Evolutionary conservation across 192 early-diverging fungal species (phyloP), one percentile per base, ranked within the genome.

Genomic region (Thoreauomyces humboldtii): DNA sequence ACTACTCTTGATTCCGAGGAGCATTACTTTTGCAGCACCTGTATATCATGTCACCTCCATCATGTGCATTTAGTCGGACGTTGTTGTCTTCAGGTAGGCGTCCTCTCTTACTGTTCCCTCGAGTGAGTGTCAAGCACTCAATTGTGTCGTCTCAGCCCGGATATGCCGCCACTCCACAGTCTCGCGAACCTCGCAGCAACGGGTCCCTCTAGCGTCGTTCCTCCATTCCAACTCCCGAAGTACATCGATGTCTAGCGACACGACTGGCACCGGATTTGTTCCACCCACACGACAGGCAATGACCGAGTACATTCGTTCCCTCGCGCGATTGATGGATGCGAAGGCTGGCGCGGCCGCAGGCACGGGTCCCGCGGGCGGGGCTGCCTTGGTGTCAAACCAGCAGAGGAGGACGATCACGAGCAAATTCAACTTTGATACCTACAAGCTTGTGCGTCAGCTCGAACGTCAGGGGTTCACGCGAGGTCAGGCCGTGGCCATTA

Each of bases 341-440:
- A 25, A 41, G 47, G 47, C 36, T 4, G 36, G 22, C n/a, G 2
- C 37, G 22, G 45, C 50, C 27, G 44, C 44, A 7, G 44, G 19
- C 19, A 29, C 50, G 27, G 4, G 19, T 2, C 27, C 25, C 15
- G 27, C 50, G 4, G 50, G 50, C 25, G 50, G 50, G 29, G n/a
- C n/a, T n/a, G n/a, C n/a, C n/a, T n/a, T n/a, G n/a, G 19, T 27
- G 25, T 7, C 17, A 15, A 15, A 22, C 17, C 50, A 52, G 46
- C 67, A 69, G 36, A 29, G 59, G 15, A 59, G 67, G 19, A 36
- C 36, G 7, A 59, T 71, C 25, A 52, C 67, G 0, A 62, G 51
- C 2, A 28, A 65, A 14, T 77, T 77, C 59, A 73, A 87, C 59
- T 95, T 95, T 69, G 85, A 92, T 67, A 95, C 92, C 1, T 87